Percentiles rank a stretch among this genome's conserved stretches.
These are phyloP conservation scores for Mucor plumbeus DNA, from an alignment of 371 early-diverging fungal genomes.

Conservation along the genomic window DNA sequence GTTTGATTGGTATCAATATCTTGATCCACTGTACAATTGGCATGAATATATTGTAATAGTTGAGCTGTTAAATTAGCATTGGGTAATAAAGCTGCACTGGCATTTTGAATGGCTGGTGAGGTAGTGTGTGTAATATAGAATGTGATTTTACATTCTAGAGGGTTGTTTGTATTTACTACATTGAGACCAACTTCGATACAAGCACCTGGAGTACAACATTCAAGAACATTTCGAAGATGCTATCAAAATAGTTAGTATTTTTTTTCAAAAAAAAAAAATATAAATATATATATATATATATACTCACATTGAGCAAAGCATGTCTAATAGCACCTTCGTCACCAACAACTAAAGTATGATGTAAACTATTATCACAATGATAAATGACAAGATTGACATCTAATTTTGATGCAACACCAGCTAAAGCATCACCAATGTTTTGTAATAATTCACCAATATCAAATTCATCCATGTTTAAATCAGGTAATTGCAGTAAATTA, in stretches of 20 bases:
- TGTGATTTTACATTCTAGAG: constrained; percentile 37
- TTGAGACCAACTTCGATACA: constrained; percentile 65
- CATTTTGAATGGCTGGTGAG: constrained; percentile 39
- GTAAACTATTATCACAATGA: constrained; percentile 52
- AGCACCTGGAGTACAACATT: constrained; percentile 60
- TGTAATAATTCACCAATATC: constrained; percentile 65
- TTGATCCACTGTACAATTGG: constrained; percentile 37
- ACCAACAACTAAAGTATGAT: constrained; percentile 56
- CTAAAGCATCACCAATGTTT: constrained; percentile 59
- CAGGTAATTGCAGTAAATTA: neutral
- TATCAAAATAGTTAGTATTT: constrained; percentile 18
- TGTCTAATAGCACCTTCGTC: constrained; percentile 61
- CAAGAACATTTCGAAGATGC: constrained; percentile 62
- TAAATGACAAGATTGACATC: constrained; percentile 62
- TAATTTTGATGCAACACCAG: constrained; percentile 56
- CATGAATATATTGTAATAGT: constrained; percentile 55
- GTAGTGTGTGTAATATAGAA: constrained; percentile 59
- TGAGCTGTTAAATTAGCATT: constrained; percentile 60
- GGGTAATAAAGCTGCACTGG: constrained; percentile 35
- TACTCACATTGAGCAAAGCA: constrained; percentile 56
- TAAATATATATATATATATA: no score
- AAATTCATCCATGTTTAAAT: constrained; percentile 27
- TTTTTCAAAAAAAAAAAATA: neutral
- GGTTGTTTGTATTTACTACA: constrained; percentile 16
- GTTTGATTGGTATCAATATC: constrained; percentile 32